Conservation (phyloP, 257 asterid species). For the Ehretia macrophylla region DNA sequence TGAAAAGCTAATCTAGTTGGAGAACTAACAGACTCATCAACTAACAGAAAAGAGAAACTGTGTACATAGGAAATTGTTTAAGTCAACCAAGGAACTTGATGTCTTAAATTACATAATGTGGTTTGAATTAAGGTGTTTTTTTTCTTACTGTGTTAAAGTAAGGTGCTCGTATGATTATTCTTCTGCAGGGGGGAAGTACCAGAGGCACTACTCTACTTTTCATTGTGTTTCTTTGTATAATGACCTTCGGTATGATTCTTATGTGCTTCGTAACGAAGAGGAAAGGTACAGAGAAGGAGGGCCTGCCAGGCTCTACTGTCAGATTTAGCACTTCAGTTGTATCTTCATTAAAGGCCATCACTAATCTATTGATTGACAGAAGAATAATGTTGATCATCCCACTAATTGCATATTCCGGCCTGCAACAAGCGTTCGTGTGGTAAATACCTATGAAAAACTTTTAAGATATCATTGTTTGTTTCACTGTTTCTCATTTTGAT, state of each 20-base stretch:
- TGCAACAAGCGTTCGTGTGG: constrained; percentile 96
- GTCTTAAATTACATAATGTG: no score
- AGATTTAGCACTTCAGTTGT: constrained; percentile 52
- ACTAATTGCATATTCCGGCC: constrained; percentile 85
- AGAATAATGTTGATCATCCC: constrained; percentile 84
- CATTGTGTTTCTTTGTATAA: constrained; percentile 62
- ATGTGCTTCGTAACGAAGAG: constrained; percentile 84
- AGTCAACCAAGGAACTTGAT: background rate
- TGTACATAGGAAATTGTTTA: background rate
- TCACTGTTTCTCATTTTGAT: background rate
- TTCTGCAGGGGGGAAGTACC: constrained; percentile 74
- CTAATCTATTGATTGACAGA: constrained; percentile 53
- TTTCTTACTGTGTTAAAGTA: no score
- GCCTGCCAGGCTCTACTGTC: constrained; percentile 31
- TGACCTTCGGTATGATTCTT: constrained; percentile 74
- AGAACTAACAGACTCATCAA: no score
- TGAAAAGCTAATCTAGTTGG: no score
- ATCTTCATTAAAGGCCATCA: constrained; percentile 47
- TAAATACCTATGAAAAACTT: constrained; percentile 27
- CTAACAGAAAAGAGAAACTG: no score
- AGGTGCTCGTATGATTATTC: no score
- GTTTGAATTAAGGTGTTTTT: background rate
- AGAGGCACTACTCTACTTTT: constrained; percentile 78
- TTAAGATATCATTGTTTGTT: background rate
- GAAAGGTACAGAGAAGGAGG: constrained; percentile 54